Evolutionary conservation across 2,329 filamentous ascomycete species (phyloP).

Genomic region (Neofusicoccum kwambonambiense): DNA sequence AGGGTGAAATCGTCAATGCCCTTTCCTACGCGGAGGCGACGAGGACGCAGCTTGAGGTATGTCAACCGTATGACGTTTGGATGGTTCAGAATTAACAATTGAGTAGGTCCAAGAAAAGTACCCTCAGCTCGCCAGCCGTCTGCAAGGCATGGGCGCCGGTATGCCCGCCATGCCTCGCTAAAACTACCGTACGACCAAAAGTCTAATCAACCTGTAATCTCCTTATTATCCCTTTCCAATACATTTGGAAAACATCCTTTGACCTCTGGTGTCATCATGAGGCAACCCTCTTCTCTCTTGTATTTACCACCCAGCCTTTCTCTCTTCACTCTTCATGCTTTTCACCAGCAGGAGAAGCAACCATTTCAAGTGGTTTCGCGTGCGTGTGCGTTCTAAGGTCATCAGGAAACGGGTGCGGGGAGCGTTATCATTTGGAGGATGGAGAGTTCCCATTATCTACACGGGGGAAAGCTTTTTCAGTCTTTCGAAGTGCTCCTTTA

Average conservation of each 20-base stretch:
- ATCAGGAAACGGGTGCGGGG: not conserved
- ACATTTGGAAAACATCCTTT: not conserved
- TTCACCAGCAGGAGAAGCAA: not conserved
- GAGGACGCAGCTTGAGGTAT: conserved; percentile 78
- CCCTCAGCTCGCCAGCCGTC: conserved; percentile 48
- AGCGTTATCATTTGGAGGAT: not conserved
- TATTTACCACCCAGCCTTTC: conserved; percentile 5
- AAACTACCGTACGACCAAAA: not conserved
- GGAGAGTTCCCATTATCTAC: not conserved
- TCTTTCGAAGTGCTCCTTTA: conserved; percentile 6
- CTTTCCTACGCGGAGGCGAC: conserved; percentile 97
- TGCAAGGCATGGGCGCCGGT: conserved; percentile 46
- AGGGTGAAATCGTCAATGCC: conserved; percentile 93
- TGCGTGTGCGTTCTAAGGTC: not conserved
- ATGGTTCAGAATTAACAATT: conserved; percentile 22
- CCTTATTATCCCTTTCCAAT: not conserved
- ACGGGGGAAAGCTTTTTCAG: not conserved
- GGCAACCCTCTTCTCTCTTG: conserved; percentile 3
- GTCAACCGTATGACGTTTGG: not conserved
- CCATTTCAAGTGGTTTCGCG: not conserved
- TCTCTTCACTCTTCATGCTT: conserved; percentile 2
- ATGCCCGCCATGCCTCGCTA: conserved; percentile 11
- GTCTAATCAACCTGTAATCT: conserved; percentile 14
- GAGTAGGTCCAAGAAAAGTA: conserved; percentile 51
- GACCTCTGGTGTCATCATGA: not conserved